Percentiles rank a stretch among this genome's conserved stretches.
phyloP scores from a whole-genome alignment of 257 asterid genomes.

The Przewalskia tangutica region DNA sequence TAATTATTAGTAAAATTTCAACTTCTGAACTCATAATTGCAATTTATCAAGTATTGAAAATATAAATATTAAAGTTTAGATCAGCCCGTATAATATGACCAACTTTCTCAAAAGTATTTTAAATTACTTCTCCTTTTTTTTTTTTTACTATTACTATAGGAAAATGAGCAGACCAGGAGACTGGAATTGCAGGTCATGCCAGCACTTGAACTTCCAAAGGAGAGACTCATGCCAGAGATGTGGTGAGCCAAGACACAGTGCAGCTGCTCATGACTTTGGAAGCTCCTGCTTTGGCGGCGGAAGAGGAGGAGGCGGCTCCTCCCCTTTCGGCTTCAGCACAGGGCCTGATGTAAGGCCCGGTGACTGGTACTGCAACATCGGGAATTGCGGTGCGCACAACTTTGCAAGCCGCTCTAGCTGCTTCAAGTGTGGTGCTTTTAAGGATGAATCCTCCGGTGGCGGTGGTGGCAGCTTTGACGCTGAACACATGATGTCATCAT shows the following conservation, averaged over 20 bases:
- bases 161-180: constrained; percentile 93
- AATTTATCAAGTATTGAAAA: too few species aligned
- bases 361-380: constrained; percentile 81
- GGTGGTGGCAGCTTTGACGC: constrained; percentile 30
- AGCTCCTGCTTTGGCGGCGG: constrained; percentile 34
- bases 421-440: constrained; percentile 87
- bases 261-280: constrained; percentile 29
- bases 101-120: background rate
- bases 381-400: constrained; percentile 93
- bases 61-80: background rate
- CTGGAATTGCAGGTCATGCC: constrained; percentile 98
- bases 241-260: constrained; percentile 77
- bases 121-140: background rate
- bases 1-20: background rate
- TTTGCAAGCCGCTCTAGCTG: constrained; percentile 98
- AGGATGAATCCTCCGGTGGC: constrained; percentile 42
- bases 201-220: constrained; percentile 87
- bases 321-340: constrained; percentile 33
- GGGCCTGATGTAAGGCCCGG: constrained; percentile 99
- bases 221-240: constrained; percentile 93
- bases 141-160: background rate
- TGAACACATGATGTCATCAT: constrained; percentile 34
- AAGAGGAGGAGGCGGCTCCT: constrained; percentile 19
- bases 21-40: background rate
- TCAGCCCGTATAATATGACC: background rate